Evolutionary conservation across 805 yeast genomes (phyloP).

Genomic region (Tetrapisispora phaffii): DNA sequence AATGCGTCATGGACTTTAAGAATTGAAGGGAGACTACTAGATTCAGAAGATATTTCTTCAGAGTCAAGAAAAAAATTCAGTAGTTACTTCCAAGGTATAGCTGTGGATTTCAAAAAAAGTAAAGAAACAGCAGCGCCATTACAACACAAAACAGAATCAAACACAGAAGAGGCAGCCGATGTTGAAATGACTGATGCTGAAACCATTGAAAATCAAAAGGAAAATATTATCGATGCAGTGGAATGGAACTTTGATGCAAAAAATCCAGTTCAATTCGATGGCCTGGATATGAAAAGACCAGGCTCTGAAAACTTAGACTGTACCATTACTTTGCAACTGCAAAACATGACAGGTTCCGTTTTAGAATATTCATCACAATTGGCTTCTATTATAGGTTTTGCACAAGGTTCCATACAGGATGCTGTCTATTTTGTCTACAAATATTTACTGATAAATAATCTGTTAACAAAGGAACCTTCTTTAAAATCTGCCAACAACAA

Average conservation of each 20-base stretch:
- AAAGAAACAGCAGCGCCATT: neutral
- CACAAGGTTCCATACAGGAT: conserved; percentile 79
- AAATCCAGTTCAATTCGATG: conserved; percentile 61
- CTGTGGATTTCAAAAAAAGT: conserved; percentile 53
- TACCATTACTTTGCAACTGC: conserved; percentile 70
- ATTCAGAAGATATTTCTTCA: conserved; percentile 39
- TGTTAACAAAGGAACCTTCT: conserved; percentile 28
- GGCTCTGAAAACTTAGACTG: conserved; percentile 60
- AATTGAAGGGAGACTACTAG: conserved; percentile 75
- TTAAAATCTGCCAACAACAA: neutral
- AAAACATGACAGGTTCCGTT: conserved; percentile 59
- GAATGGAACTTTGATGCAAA: conserved; percentile 82
- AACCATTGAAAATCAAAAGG: neutral
- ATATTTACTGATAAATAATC: conserved; percentile 57
- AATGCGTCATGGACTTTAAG: conserved; percentile 74
- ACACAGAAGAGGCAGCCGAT: neutral
- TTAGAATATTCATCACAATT: conserved; percentile 52
- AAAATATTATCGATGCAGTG: conserved; percentile 32
- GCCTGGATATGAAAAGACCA: conserved; percentile 72
- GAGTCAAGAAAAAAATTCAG: conserved; percentile 55
- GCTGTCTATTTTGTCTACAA: conserved; percentile 73
- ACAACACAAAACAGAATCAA: neutral
- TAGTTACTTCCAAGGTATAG: conserved; percentile 70
- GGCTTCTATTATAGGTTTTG: conserved; percentile 60
- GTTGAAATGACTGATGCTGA: neutral